Evolutionary conservation across 257 asterid genomes (phyloP), one percentile per base, ranked within the genome.

Genomic region (Salvia splendens): DNA sequence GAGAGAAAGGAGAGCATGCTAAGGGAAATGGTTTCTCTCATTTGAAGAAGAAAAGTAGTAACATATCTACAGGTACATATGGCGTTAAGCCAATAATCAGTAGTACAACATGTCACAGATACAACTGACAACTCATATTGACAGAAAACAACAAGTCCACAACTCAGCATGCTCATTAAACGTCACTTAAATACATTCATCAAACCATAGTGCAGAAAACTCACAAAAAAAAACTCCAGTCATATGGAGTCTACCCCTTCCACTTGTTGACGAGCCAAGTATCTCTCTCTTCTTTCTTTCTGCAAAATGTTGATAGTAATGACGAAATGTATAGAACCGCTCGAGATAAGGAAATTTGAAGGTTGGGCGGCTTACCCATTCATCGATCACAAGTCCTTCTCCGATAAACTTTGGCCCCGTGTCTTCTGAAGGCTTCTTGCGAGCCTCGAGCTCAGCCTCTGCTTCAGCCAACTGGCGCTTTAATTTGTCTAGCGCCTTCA

Each of bases 241-340:
- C 74, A 92, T 47, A 82, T 78, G 12, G 96, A 87, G 45, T 89
- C 96, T 32, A 77, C 86, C 54, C 86, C 95, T 71, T 90, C 97
- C 60, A 77, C 89, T 77, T 90, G 96, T 61, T 90, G 96, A 46
- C 89, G 89, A 43, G 98, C 98, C 52, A 93, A 74, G 82, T 93
- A 93, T 83, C 96, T 79, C 73, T 93, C 97, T 73, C 98, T 84
- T 88, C 99, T 83, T 79, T 93, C 99, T 75, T 93, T 93, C 99
- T 93, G 79, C 75, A 63, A 20, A 36, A 61, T 36, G 69, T 33
- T 14, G 49, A 35, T 6, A 38, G 54, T 51, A 35, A 17, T 66
- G 45, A 69, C n/a, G 42, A 50, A 33, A 14, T 24, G 42, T 9
- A 50, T 24, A n/a, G 17, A 48, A 58, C 12, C 38, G 42, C 38